These are phyloP conservation scores for Pisolithus orientalis DNA, from an alignment of 768 basidiomycete species.

Conservation along the genomic window DNA sequence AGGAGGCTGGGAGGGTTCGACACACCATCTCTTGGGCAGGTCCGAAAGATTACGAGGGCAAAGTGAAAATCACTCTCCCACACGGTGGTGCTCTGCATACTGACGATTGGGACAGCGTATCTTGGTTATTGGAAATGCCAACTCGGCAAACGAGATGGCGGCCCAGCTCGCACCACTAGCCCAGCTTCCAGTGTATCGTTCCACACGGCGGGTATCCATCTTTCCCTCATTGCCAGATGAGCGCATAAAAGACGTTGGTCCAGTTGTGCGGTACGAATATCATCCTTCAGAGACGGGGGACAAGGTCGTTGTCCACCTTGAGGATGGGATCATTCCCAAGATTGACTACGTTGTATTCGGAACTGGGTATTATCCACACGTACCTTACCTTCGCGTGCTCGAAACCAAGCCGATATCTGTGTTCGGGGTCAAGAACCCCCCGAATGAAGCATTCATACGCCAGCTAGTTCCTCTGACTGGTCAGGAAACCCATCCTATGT, in stretches of 20 bases:
- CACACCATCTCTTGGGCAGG: constrained; percentile 42
- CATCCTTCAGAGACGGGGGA: constrained; percentile 2
- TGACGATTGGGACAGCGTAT: constrained; percentile 29
- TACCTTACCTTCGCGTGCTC: constrained; percentile 35
- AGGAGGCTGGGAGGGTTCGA: constrained; percentile 27
- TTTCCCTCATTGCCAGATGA: constrained; percentile 38
- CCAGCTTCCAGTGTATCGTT: constrained; percentile 39
- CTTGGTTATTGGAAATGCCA: constrained; percentile 45
- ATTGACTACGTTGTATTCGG: constrained; percentile 41
- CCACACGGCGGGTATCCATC: constrained; percentile 37
- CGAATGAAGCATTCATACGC: not conserved
- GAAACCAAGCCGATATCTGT: not conserved
- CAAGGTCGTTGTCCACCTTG: constrained; percentile 31
- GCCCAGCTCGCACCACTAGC: constrained; percentile 37
- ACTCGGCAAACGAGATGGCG: constrained; percentile 48
- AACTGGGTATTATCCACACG: constrained; percentile 41
- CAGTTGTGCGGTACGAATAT: constrained; percentile 30
- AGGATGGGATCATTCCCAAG: constrained; percentile 32
- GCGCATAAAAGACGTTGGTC: constrained; percentile 37
- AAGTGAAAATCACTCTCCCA: constrained; percentile 11
- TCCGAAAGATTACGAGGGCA: constrained; percentile 29
- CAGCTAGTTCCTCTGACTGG: constrained; percentile 25
- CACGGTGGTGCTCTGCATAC: not conserved
- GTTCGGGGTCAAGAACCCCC: not conserved
- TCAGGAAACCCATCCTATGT: constrained; percentile 23